Evolutionary conservation across 129 eudicot species (phyloP).

Genomic region (Gnaphalium uliginosum): DNA sequence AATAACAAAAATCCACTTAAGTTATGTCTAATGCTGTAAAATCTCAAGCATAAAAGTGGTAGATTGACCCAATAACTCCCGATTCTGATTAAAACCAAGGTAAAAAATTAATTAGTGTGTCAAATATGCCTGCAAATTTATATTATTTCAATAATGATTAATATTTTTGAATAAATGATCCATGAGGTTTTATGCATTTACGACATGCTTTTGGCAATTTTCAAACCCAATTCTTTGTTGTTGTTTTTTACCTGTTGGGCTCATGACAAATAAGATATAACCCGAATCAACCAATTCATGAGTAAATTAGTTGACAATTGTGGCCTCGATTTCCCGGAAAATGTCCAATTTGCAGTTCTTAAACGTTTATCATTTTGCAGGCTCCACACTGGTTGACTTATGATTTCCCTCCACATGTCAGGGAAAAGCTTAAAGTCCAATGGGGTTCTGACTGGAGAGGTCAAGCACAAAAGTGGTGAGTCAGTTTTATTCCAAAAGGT

Average conservation of each 20-base stretch:
- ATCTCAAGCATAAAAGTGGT: neutral
- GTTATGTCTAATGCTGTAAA: neutral
- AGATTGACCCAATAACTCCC: neutral
- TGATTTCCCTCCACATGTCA: conserved; percentile 90
- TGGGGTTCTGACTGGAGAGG: conserved; percentile 99
- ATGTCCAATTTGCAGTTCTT: neutral
- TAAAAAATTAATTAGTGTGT: neutral
- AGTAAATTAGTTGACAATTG: neutral
- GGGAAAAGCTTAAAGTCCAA: conserved; percentile 69
- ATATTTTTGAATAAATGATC: neutral
- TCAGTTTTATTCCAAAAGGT: neutral
- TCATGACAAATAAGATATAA: neutral
- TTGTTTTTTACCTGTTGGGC: neutral
- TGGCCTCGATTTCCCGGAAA: neutral
- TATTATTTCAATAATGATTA: neutral
- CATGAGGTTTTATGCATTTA: neutral
- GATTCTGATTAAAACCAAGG: neutral
- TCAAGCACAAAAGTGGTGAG: conserved; percentile 97
- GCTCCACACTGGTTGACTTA: conserved; percentile 88
- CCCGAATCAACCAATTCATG: neutral
- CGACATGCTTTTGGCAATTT: neutral
- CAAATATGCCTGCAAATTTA: neutral
- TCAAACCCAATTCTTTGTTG: neutral
- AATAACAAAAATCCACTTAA: neutral
- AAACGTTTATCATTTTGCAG: conserved; percentile 40